Conservation (phyloP, 106 monocot genomes). For the Vanilla planifolia region DNA sequence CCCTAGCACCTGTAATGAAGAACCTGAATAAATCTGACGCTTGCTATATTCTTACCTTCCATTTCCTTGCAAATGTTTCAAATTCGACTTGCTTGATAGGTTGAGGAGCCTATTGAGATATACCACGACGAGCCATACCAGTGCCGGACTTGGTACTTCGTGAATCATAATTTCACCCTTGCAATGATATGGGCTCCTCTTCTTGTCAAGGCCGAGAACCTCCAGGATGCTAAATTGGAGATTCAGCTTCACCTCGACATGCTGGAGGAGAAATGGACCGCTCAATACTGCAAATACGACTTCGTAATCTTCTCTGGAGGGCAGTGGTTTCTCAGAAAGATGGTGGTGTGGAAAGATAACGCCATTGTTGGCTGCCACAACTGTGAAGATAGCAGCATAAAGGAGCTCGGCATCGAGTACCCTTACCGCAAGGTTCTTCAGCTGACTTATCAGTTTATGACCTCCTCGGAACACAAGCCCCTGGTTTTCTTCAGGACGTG, state of each 20-base stretch:
- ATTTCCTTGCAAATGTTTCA: too few species aligned
- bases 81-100: constrained; percentile 6
- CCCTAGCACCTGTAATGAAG: too few species aligned
- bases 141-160: constrained; percentile 23
- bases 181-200: constrained; percentile 41
- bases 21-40: too few species aligned
- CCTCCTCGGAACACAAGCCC: constrained; percentile 21
- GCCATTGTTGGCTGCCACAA: constrained; percentile 34
- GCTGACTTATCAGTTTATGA: constrained; percentile 12
- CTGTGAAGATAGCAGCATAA: constrained; percentile 13
- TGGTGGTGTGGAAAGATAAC: constrained; percentile 20
- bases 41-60: too few species aligned
- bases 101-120: constrained; percentile 19
- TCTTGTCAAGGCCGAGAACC: constrained; percentile 20
- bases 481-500: constrained; percentile 34
- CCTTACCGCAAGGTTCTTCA: constrained; percentile 23
- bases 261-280: constrained; percentile 24
- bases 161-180: constrained; percentile 30
- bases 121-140: constrained; percentile 21
- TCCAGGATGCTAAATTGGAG: constrained; percentile 2
- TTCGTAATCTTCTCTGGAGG: constrained; percentile 32
- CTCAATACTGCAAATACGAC: constrained; percentile 13
- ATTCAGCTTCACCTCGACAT: constrained; percentile 30
- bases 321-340: constrained; percentile 34
- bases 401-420: constrained; percentile 21